Conservation (phyloP, 75 land plant species). For the Picea glauca region DNA sequence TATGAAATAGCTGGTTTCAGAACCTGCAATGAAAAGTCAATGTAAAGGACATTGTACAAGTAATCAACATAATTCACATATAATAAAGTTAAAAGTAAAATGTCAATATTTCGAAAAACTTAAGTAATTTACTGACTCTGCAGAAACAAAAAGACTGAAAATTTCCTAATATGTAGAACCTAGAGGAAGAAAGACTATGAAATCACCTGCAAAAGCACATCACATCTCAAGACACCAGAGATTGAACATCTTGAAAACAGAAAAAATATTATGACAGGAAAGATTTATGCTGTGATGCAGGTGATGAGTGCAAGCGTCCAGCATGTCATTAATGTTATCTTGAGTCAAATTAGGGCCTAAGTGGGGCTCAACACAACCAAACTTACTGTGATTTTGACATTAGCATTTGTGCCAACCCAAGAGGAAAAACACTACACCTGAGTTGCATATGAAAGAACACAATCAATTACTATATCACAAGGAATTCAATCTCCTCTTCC, state of each 20-base stretch:
- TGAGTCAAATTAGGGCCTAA: not conserved
- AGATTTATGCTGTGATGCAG: not conserved
- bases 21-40: conserved; percentile 34
- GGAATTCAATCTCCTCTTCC: not conserved
- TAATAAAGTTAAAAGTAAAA: not conserved
- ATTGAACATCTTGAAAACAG: not conserved
- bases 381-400: not conserved
- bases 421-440: not conserved
- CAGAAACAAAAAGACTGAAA: not conserved
- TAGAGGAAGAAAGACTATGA: not conserved
- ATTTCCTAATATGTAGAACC: not conserved
- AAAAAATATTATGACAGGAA: not conserved
- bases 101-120: not conserved
- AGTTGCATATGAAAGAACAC: not conserved
- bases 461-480: not conserved
- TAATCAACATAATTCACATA: not conserved
- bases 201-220: not conserved
- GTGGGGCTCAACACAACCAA: conserved; percentile 1
- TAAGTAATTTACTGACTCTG: not conserved
- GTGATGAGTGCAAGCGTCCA: not conserved
- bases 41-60: not conserved
- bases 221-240: not conserved
- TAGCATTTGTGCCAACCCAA: not conserved
- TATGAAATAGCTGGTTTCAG: conserved; percentile 73
- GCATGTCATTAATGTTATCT: not conserved